Evolutionary conservation across 768 basidiomycete genomes (phyloP), one percentile per base, ranked within the genome.

Genomic region (Suillus luteus): DNA sequence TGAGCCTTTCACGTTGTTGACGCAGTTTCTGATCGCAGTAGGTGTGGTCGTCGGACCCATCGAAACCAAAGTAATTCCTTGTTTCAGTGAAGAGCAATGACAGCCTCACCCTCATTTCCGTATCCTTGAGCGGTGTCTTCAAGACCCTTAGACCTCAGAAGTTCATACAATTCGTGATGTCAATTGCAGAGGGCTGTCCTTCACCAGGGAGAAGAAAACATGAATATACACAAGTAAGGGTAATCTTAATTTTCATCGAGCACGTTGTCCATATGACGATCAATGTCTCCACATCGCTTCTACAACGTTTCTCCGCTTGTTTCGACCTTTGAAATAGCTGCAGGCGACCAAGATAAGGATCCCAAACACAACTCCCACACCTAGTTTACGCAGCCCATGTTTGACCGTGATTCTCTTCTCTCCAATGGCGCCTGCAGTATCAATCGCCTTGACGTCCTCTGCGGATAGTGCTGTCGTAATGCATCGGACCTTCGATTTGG

Each of bases 121-220:
- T 88, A 89, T 1, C 72, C 24, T 69, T 89, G 85, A 1, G 85
- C 86, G 3, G 86, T 88, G 66, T 87, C 86, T 87, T 66, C n/a
- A 7, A 27, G 38, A 48, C 19, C 44, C 19, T 15, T 22, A 37
- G 31, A 22, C 44, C 17, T n/a, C 37, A 24, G 15, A 17, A 15
- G 4, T 54, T 7, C 40, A 24, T 64, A 33, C 10, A 24, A 44
- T 44, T 48, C 12, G 31, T 19, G 40, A n/a, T 38, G 24, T 8
- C 24, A 10, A 38, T 24, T 24, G 8, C 14, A 17, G 22, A 24
- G 37, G 9, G 22, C 37, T 5, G 9, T 0, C 22, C 55, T 38
- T 22, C n/a, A 37, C 2, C 35, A 14, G 7, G 35, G 55, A 37
- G 35, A 14, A 24, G n/a, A 24, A 38, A 15, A 57, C 24, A 19